Evolutionary conservation across 441 rosid genomes (phyloP).

Genomic region (Monsonia emarginata): DNA sequence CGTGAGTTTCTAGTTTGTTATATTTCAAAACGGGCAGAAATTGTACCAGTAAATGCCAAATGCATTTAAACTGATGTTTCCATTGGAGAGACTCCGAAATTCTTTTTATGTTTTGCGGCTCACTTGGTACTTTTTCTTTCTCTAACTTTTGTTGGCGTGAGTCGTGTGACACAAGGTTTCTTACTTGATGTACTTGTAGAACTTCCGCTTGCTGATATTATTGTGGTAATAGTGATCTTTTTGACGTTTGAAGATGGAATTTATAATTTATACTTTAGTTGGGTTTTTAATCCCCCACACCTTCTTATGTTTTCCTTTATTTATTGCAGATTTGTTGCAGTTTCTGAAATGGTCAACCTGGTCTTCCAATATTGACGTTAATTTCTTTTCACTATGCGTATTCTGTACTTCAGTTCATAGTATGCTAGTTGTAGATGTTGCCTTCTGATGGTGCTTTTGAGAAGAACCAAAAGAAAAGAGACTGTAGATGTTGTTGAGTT

Average conservation of each 20-base stretch:
- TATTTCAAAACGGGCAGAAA: background rate
- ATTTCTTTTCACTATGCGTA: background rate
- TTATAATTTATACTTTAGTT: slow-evolving; percentile 4
- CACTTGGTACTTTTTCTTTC: background rate
- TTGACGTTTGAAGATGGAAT: background rate
- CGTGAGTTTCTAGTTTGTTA: background rate
- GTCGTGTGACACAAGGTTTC: too few species aligned
- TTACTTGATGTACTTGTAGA: background rate
- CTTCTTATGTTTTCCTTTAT: background rate
- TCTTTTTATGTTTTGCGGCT: background rate
- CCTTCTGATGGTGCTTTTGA: slow-evolving; percentile 7
- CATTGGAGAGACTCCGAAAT: background rate
- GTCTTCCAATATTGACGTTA: background rate
- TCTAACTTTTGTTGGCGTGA: background rate
- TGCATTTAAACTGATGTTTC: background rate
- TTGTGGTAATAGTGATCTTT: background rate
- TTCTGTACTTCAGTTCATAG: background rate
- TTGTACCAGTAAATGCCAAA: background rate
- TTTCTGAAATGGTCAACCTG: background rate
- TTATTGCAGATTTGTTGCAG: slow-evolving; percentile 14
- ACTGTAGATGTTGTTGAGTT: slow-evolving; percentile 18
- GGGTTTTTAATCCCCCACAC: background rate
- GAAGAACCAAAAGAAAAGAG: slow-evolving; percentile 6
- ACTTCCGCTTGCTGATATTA: background rate
- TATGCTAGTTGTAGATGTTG: background rate